Base-by-base conservation (phyloP, 116 monocot species). In the Dioscorea cayenensis region DNA sequence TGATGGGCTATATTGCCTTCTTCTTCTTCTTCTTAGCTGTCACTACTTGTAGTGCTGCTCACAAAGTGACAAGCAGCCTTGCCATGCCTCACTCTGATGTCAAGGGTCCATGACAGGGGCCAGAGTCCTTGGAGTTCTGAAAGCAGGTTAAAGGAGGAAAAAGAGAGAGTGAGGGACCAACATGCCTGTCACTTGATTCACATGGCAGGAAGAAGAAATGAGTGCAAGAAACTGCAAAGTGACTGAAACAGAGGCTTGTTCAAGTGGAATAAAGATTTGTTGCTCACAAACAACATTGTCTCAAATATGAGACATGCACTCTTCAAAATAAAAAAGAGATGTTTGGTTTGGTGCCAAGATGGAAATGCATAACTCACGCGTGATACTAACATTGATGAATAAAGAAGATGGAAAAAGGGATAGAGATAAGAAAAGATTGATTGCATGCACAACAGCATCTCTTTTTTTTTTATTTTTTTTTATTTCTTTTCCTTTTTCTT, bases 111-210 rank as follows among this genome's bases (percentile, higher is more conserved):
- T 18, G 14, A 16, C 55, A 55, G n/a, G 55, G 55, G n/a, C 19
- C 55, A 18, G 55, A 55, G 55, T 16, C 55, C 55, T n/a, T 55
- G 55, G 55, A 18, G 55, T 55, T n/a, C 55, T 16, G n/a, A 55
- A 55, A 55, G n/a, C 55, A 55, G 55, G 55, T 55, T 55, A 55
- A 55, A 55, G 55, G n/a, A 55, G n/a, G 55, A 55, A 55, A 55
- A 32, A 32, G 32, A 55, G 55, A 55, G 0, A n/a, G 55, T 2
- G n/a, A 55, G 55, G 55, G 55, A 55, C 55, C 55, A 55, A 55
- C 55, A 55, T 55, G 55, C 55, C 55, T 55, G 55, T 55, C 55
- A 18, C 4, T 55, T 55, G 55, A 55, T 55, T n/a, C 17, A 18
- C n/a, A 43, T 55, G 55, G 55, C 55, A 55, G 55, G 55, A 55